Evolutionary conservation across 2,329 filamentous ascomycete genomes (phyloP).

Genomic region (Ascochyta pisi): DNA sequence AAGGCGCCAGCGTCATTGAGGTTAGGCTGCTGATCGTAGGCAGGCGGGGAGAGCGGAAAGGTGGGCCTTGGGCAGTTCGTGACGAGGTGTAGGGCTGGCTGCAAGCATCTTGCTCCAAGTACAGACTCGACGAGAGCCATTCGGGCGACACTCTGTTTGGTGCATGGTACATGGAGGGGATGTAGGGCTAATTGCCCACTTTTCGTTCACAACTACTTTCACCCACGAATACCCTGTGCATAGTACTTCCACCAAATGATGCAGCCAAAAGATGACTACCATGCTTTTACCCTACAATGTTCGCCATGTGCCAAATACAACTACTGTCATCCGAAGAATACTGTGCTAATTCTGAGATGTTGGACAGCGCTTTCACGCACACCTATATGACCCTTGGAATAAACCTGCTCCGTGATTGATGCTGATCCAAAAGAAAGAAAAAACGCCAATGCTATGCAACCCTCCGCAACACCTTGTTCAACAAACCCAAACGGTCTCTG

Average conservation of each 20-base stretch:
- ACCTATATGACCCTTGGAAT: neutral
- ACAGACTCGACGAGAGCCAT: neutral
- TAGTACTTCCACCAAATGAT: neutral
- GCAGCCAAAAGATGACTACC: neutral
- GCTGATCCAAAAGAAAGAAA: neutral
- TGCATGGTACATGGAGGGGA: too few species aligned
- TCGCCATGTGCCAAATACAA: neutral
- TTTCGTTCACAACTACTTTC: neutral
- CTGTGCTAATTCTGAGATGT: neutral
- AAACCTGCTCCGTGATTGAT: constrained; percentile 6
- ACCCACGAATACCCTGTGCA: neutral
- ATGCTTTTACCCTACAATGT: neutral
- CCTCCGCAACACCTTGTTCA: constrained; percentile 5
- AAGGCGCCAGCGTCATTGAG: constrained; percentile 17
- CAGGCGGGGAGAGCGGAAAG: constrained; percentile 14
- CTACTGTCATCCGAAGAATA: neutral
- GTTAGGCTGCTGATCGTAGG: constrained; percentile 5
- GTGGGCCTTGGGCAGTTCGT: constrained; percentile 10
- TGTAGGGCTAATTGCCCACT: neutral
- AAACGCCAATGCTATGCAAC: constrained; percentile 22
- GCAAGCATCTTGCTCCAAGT: neutral
- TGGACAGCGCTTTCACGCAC: neutral
- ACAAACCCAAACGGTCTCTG: neutral
- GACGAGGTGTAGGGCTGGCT: constrained; percentile 7
- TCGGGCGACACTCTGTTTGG: neutral